phyloP scores from a whole-genome alignment of 345 rosid genomes.

The Arabis hirsuta region DNA sequence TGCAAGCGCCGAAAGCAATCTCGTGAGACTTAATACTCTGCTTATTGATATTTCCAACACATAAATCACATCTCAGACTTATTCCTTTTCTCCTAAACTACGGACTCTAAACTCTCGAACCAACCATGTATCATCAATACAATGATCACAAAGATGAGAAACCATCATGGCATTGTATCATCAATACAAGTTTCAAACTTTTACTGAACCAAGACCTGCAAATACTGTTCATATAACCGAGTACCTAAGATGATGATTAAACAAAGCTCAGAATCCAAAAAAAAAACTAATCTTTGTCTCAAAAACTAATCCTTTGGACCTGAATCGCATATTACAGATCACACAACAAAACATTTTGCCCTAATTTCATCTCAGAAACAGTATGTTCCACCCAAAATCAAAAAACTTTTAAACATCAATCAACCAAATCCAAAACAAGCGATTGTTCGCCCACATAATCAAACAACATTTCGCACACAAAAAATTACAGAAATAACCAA shows the following conservation, averaged over 20 bases:
- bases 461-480: conserved; percentile 1
- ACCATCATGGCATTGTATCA: conserved; percentile 6
- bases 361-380: conserved; percentile 3
- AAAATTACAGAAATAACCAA: conserved; percentile 5
- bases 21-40: not conserved
- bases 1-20: conserved; percentile 32
- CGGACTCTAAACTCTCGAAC: not conserved
- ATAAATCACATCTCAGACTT: not conserved
- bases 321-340: conserved; percentile 4
- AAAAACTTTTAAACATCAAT: not conserved
- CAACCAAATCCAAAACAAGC: not conserved
- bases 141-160: not conserved
- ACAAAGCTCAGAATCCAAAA: not conserved
- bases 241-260: not conserved
- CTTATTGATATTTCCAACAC: too few species aligned
- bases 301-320: not conserved
- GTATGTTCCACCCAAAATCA: not conserved
- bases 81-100: conserved; percentile 12
- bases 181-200: conserved; percentile 6
- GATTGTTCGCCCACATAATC: not conserved
- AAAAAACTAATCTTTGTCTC: not conserved
- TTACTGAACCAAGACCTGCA: not conserved
- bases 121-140: not conserved
- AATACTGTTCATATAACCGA: not conserved
- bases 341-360: not conserved